Conservation (phyloP, 1,284 basidiomycete species). For the Cutaneotrichosporon cyanovorans region DNA sequence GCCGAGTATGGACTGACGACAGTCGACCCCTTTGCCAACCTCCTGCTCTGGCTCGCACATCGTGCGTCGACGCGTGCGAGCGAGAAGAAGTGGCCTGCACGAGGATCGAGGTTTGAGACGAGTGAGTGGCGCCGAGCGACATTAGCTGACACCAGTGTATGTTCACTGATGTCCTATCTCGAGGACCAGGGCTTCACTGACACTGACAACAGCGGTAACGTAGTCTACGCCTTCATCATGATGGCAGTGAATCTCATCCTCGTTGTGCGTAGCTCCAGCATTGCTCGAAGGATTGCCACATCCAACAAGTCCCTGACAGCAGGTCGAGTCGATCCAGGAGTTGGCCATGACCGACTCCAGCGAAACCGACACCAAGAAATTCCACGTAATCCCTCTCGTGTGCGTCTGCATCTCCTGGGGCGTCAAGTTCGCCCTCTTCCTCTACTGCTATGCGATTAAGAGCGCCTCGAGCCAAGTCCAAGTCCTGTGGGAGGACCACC, state of each 20-base stretch:
- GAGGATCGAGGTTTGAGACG: slow-evolving; percentile 80
- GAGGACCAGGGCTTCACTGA: no score
- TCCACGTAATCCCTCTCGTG: slow-evolving; percentile 74
- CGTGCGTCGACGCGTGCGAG: slow-evolving; percentile 65
- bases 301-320: not conserved
- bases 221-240: slow-evolving; percentile 64
- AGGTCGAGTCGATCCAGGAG: slow-evolving; percentile 68
- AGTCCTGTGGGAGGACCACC: slow-evolving; percentile 90
- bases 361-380: slow-evolving; percentile 52
- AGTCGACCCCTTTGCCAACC: slow-evolving; percentile 81
- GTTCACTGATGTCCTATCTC: no score
- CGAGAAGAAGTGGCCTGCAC: slow-evolving; percentile 79
- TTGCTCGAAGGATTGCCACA: no score
- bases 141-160: slow-evolving; percentile 12
- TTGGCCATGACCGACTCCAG: slow-evolving; percentile 56
- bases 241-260: slow-evolving; percentile 37
- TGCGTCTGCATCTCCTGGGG: slow-evolving; percentile 75
- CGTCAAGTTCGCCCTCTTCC: slow-evolving; percentile 75
- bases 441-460: slow-evolving; percentile 76
- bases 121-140: slow-evolving; percentile 48
- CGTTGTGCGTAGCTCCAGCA: slow-evolving; percentile 20
- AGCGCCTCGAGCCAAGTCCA: slow-evolving; percentile 79
- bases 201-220: slow-evolving; percentile 55
- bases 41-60: slow-evolving; percentile 76
- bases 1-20: not conserved